Evolutionary conservation across 345 rosid species (phyloP), one percentile per base, ranked within the genome.

Genomic region (Orychophragmus violaceus): DNA sequence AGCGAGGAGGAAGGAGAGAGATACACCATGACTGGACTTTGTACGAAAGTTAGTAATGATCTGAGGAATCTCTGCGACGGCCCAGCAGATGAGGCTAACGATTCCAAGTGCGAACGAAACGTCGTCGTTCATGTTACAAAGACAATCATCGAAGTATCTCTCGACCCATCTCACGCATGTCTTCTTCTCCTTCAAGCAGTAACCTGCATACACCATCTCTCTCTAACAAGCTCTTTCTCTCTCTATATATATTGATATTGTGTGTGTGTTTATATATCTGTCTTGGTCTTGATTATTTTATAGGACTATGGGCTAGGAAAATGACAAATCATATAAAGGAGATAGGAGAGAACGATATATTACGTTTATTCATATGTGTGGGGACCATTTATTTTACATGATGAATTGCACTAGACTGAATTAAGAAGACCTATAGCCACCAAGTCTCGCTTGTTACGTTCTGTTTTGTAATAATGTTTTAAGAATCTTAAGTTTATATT

Each of bases 1-100:
- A 72, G 99, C 88, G 62, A 90, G 88, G 69, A 93, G 97, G 71
- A 93, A 93, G 21, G 80, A 59, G 6, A 90, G 92, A 29, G 97
- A 93, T 62, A 93, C 97, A 10, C 97, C 99, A 55, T 93, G 96
- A 86, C 88, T 87, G 36, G 97, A 93, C 74, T 93, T 93, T 59
- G 96, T 71, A 59, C 73, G 84, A 77, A 90, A 93, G 79, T 93
- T 93, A 74, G 95, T 93, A 74, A 93, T 70, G 82, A 93, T 87
- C 70, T 93, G 99, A 29, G 97, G 99, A 71, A 93, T 74, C 72
- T 93, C 99, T 1, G 97, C 99, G 22, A 90, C 88, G 7, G 86
- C 92, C 99, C 99, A 93, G 28, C 90, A 84, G 8, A 88, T 68
- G 1, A 93, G 57, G 66, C 98, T 88, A 5, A 35, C 42, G 6